Base-by-base conservation (phyloP, 805 yeast genomes). In the Yarrowia sp. region DNA sequence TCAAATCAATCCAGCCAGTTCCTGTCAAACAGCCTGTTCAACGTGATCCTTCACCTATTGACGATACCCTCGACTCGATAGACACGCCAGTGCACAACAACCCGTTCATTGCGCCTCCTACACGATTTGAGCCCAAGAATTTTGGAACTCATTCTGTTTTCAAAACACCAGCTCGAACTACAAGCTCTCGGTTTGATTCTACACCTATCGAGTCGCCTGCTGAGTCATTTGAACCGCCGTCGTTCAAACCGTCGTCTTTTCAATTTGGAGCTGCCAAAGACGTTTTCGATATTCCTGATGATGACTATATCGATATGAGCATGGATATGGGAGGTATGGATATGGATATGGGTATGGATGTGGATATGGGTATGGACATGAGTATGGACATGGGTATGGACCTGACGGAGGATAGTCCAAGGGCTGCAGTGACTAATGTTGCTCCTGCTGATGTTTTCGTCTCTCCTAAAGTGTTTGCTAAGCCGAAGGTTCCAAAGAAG, bases 201-300 rank as follows among this genome's bases (percentile, higher is more conserved):
- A 55, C 36, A 4, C 42, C 61, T 1, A 38, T 17, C 7, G 11
- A 15, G 0, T 15, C 45, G 4, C 39, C 61, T 6, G 45, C 61
- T 9, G 58, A n/a, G n/a, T n/a, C 33, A 9, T 28, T 39, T 35
- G 22, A 51, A 2, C 35, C 44, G n/a, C 35, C 60, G 9, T 18
- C 36, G 43, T 35, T 51, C n/a, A 51, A 35, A 9, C 35, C 42
- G 5, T 33, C 35, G 1, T 13, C 60, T 0, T 51, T 51, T 35
- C 60, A 51, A 35, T 51, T 51, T 38, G 60, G 60, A 22, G 45
- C n/a, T 14, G 8, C 44, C 3, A 51, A 51, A 28, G 60, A 51
- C 22, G 35, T 51, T 9, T 51, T 51, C n/a, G 60, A 51, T 3
- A 38, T 51, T 10, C 60, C 60, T 6, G 60, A 38, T 10, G 60